A percentile compares a stretch with the other conserved stretches of the same genome.
These are phyloP conservation scores for Tricholoma hemisulphureum DNA, from an alignment of 768 basidiomycete species.

Conservation along the genomic window DNA sequence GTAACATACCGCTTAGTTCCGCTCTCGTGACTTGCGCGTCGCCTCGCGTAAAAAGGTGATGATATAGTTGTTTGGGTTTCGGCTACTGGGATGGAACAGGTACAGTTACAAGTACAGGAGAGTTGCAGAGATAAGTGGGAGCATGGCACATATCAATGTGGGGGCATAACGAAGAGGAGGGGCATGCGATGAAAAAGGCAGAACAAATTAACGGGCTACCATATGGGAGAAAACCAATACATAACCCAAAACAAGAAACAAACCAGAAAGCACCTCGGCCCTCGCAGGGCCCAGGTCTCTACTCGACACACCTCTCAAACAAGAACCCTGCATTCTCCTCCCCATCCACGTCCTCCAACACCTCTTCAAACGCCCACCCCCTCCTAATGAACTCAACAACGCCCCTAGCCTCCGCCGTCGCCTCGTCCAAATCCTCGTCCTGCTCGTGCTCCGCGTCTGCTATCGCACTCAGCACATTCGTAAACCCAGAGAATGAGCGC, in stretches of 20 bases:
- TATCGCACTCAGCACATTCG: constrained; percentile 9
- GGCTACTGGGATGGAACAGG: not conserved
- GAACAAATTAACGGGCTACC: not conserved
- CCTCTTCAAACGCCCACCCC: constrained; percentile 9
- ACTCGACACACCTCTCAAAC: constrained; percentile 11
- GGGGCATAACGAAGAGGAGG: not conserved
- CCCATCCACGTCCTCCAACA: not conserved
- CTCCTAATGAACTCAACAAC: constrained; percentile 9
- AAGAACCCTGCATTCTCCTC: not conserved
- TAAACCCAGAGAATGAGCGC: constrained; percentile 17
- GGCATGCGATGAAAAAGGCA: not conserved
- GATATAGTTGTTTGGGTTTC: not conserved
- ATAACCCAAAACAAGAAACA: not conserved
- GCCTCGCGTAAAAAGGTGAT: not conserved
- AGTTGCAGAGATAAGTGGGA: not conserved
- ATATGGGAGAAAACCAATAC: not conserved
- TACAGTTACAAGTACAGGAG: not conserved
- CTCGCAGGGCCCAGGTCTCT: not conserved
- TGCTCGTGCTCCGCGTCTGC: constrained; percentile 3
- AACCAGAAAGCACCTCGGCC: not conserved
- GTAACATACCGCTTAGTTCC: not conserved
- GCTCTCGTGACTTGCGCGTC: not conserved
- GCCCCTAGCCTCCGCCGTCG: constrained; percentile 13
- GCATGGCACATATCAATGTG: not conserved
- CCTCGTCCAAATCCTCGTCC: constrained; percentile 14